phyloP scores from a whole-genome alignment of 2,329 filamentous ascomycete species.

The Thelonectria blattea region DNA sequence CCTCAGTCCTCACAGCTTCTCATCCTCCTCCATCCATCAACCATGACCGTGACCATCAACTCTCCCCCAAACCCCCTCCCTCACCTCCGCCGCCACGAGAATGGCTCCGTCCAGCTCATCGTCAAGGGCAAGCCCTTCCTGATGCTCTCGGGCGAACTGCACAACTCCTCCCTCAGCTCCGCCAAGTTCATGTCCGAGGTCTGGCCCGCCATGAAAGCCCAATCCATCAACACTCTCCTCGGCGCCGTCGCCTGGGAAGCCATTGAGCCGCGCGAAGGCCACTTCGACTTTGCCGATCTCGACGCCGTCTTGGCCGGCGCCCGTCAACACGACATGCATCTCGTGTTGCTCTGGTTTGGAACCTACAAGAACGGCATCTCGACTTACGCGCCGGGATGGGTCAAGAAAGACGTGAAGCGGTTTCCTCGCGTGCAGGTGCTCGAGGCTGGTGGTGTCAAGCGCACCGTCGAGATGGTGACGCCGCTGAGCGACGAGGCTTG shows the following conservation, averaged over 20 bases:
- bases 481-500: constrained; percentile 39
- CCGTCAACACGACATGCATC: constrained; percentile 41
- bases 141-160: constrained; percentile 44
- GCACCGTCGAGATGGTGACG: constrained; percentile 43
- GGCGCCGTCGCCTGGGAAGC: constrained; percentile 47
- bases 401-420: constrained; percentile 43
- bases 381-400: constrained; percentile 45
- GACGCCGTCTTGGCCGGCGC: constrained; percentile 43
- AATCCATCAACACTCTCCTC: constrained; percentile 46
- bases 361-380: constrained; percentile 49
- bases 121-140: constrained; percentile 47
- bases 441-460: constrained; percentile 41
- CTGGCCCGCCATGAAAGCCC: constrained; percentile 41
- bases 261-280: constrained; percentile 45
- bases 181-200: constrained; percentile 43
- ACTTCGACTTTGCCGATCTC: constrained; percentile 44
- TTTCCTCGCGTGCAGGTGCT: constrained; percentile 44
- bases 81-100: constrained; percentile 30
- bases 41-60: neutral
- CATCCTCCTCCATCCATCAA: constrained; percentile 22
- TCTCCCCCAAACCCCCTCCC: constrained; percentile 11
- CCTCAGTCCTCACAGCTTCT: neutral
- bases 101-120: constrained; percentile 43
- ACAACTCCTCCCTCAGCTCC: constrained; percentile 45
- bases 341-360: constrained; percentile 49